Percentiles rank a stretch among this genome's conserved stretches.
These are phyloP conservation scores for Akanthomyces dipterigenus DNA, from an alignment of 2,329 filamentous ascomycete genomes.

Conservation along the genomic window DNA sequence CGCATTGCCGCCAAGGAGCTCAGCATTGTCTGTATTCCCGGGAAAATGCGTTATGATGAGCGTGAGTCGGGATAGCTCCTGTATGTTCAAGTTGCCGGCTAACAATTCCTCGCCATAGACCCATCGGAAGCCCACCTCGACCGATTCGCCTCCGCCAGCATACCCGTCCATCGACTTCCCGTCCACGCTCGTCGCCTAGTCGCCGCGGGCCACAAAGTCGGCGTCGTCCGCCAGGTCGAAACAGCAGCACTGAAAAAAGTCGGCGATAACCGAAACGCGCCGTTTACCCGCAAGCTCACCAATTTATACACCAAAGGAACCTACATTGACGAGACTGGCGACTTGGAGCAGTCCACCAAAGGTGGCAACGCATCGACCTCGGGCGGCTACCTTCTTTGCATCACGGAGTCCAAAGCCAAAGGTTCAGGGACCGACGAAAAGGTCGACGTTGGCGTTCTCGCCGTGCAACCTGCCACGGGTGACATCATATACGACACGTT, in stretches of 20 bases:
- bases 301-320: constrained; percentile 98
- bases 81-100: neutral
- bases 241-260: constrained; percentile 93
- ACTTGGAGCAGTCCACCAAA: constrained; percentile 50
- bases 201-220: constrained; percentile 89
- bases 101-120: constrained; percentile 36
- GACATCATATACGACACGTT: constrained; percentile 96
- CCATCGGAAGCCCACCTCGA: constrained; percentile 87
- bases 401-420: constrained; percentile 80
- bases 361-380: constrained; percentile 44
- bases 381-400: constrained; percentile 86
- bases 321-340: constrained; percentile 89
- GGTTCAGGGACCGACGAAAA: constrained; percentile 82
- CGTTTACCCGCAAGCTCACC: constrained; percentile 87
- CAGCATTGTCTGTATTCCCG: constrained; percentile 93
- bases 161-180: constrained; percentile 82
- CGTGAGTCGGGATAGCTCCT: constrained; percentile 39
- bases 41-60: constrained; percentile 90
- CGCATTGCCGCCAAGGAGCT: constrained; percentile 81
- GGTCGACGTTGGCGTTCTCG: constrained; percentile 84
- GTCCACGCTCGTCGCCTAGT: constrained; percentile 94
- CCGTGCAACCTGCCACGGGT: constrained; percentile 90
- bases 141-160: constrained; percentile 90
- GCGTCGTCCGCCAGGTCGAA: constrained; percentile 88
- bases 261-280: constrained; percentile 87